Base-by-base conservation (phyloP, 768 basidiomycete species). In the Dictyophora rubrovolvata region DNA sequence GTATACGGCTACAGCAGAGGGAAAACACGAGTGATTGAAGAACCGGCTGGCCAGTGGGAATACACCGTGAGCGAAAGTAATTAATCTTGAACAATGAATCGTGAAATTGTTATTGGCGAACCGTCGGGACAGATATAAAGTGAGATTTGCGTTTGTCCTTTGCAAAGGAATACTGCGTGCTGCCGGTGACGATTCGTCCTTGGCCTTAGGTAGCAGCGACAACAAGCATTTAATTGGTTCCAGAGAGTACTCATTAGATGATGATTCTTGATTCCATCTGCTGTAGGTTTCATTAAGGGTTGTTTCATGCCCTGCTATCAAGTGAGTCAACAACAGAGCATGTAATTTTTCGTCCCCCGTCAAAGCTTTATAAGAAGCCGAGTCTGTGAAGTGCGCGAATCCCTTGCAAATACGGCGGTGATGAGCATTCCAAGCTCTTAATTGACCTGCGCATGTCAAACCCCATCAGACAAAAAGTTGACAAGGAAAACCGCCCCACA, bases 81-180 rank as follows among this genome's bases (percentile, higher is more conserved):
- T 79, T 46, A 90, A 33, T 28, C 57, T 51, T 14, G 72, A 72
- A 1, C 84, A 85, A 65, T 89, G 85, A 21, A 91, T 72, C 10
- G 82, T 76, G 68, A 89, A 91, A 65, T 92, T 89, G 69, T 91
- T 92, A 72, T 89, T 91, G 47, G 81, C 81, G 63, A 87, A 90
- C 49, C 86, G 81, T 5, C 74, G 64, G 66, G 81, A 50, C 16
- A 59, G 20, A 83, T 1, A 87, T 56, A 0, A 69, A 69, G 2
- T 65, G 54, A 33, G 70, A 65, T 4, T 66, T 65, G 56, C 18
- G 16, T 67, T 35, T 65, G 35, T 18, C 69, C 65, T 46, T 61
- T 65, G 21, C 69, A 69, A 10, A 73, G 70, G 62, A 72, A 77
- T 14, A 71, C 64, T 46, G 74, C 71, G 33, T 17, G 67, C 64